Evolutionary conservation across 2,329 filamentous ascomycete genomes (phyloP).

Genomic region (Penicillium sp.): DNA sequence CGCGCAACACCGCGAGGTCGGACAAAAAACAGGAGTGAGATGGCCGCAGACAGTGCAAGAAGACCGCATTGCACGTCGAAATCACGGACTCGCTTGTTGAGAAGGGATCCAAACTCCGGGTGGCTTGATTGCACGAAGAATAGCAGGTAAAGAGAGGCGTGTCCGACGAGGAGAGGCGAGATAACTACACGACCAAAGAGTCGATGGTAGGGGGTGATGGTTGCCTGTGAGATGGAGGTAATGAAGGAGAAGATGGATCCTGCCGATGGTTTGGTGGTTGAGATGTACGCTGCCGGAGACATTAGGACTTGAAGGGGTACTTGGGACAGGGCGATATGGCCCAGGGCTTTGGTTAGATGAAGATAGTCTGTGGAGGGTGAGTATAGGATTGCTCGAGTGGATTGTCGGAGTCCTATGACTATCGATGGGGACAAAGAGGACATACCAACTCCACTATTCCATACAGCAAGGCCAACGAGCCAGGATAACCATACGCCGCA

Average conservation of each 20-base stretch:
- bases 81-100: conserved; percentile 55
- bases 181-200: conserved; percentile 56
- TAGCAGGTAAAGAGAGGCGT: conserved; percentile 55
- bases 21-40: conserved; percentile 51
- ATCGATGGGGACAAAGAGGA: neutral
- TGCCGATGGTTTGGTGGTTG: conserved; percentile 46
- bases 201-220: conserved; percentile 57
- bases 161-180: conserved; percentile 50
- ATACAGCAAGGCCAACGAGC: conserved; percentile 51
- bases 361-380: conserved; percentile 55
- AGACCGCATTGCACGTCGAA: conserved; percentile 59
- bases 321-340: conserved; percentile 59
- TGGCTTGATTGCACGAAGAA: conserved; percentile 54
- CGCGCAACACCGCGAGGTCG: conserved; percentile 36
- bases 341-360: conserved; percentile 62
- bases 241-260: conserved; percentile 52
- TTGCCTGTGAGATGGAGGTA: conserved; percentile 54
- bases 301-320: conserved; percentile 60
- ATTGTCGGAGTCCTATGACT: neutral
- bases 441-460: conserved; percentile 55
- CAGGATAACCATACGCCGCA: conserved; percentile 52
- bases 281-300: conserved; percentile 37
- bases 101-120: conserved; percentile 38
- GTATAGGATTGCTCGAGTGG: neutral
- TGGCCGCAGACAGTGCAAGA: conserved; percentile 46